These are phyloP conservation scores for Pythium dissotocum DNA, from an alignment of 352 stramenopile genomes.

Conservation along the genomic window DNA sequence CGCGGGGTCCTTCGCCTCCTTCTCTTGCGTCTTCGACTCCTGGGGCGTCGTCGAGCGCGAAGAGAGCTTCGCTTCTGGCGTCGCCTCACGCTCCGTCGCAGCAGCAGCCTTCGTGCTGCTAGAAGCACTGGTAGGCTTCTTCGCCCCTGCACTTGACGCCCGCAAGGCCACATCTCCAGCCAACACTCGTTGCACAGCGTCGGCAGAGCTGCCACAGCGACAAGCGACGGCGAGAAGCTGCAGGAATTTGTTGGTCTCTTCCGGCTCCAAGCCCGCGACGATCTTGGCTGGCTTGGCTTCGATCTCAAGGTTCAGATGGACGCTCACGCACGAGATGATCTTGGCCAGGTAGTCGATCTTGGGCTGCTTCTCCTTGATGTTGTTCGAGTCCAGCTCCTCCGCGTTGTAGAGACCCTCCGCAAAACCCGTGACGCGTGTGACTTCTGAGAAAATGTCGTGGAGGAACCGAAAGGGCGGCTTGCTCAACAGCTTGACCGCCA, in stretches of 20 bases:
- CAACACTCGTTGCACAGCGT: slow-evolving; percentile 74
- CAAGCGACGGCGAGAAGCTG: slow-evolving; percentile 89
- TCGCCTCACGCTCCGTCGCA: slow-evolving; percentile 42
- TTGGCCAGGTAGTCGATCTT: slow-evolving; percentile 92
- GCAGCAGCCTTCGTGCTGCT: slow-evolving; percentile 14
- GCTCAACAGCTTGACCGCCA: slow-evolving; percentile 76
- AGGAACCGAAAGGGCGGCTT: slow-evolving; percentile 90
- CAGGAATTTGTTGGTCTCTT: slow-evolving; percentile 94
- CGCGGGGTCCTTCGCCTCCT: slow-evolving; percentile 40
- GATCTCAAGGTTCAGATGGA: slow-evolving; percentile 79
- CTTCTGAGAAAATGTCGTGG: slow-evolving; percentile 82
- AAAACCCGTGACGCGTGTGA: slow-evolving; percentile 82
- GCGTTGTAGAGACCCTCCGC: slow-evolving; percentile 79
- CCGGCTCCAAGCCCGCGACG: slow-evolving; percentile 91
- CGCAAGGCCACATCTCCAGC: slow-evolving; percentile 52
- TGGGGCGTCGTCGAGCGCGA: slow-evolving; percentile 58
- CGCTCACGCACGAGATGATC: slow-evolving; percentile 90
- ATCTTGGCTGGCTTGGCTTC: slow-evolving; percentile 86
- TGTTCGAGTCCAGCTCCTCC: slow-evolving; percentile 88
- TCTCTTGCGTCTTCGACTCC: slow-evolving; percentile 50
- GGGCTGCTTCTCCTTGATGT: slow-evolving; percentile 92
- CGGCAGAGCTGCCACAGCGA: slow-evolving; percentile 54
- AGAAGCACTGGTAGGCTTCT: slow-evolving; percentile 33
- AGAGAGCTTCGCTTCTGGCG: slow-evolving; percentile 54
- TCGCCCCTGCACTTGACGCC: slow-evolving; percentile 31